These are phyloP conservation scores for Paraurostyla sp. DNA, from an alignment of 73 alveolate genomes.

Conservation along the genomic window DNA sequence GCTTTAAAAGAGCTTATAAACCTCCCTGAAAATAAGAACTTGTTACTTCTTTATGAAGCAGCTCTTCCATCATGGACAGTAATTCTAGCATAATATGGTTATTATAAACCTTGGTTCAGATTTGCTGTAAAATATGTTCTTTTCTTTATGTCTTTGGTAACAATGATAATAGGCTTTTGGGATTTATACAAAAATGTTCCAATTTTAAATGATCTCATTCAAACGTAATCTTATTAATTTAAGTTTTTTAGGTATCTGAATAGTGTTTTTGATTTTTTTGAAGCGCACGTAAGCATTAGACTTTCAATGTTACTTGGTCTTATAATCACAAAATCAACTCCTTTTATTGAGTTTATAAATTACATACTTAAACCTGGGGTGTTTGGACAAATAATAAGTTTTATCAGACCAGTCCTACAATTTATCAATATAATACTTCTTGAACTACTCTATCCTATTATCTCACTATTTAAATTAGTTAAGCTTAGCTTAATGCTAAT, in stretches of 20 bases:
- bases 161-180: constrained; percentile 73
- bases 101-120: constrained; percentile 73
- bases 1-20: constrained; percentile 65
- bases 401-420: background rate
- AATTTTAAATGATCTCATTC: constrained; percentile 15
- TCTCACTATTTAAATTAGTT: background rate
- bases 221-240: constrained; percentile 38
- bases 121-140: constrained; percentile 47
- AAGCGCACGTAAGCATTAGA: constrained; percentile 61
- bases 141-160: constrained; percentile 38
- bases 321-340: constrained; percentile 17
- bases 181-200: constrained; percentile 79
- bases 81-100: constrained; percentile 72
- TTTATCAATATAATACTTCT: background rate
- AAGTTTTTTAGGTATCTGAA: constrained; percentile 8
- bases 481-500: background rate
- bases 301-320: constrained; percentile 60
- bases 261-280: constrained; percentile 24
- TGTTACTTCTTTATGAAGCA: constrained; percentile 64
- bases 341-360: background rate
- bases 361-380: constrained; percentile 30
- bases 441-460: constrained; percentile 6
- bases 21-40: constrained; percentile 21
- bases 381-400: background rate
- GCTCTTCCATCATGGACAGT: constrained; percentile 78